phyloP scores from a whole-genome alignment of 164 flowering plant genomes.

The Annona cherimola region DNA sequence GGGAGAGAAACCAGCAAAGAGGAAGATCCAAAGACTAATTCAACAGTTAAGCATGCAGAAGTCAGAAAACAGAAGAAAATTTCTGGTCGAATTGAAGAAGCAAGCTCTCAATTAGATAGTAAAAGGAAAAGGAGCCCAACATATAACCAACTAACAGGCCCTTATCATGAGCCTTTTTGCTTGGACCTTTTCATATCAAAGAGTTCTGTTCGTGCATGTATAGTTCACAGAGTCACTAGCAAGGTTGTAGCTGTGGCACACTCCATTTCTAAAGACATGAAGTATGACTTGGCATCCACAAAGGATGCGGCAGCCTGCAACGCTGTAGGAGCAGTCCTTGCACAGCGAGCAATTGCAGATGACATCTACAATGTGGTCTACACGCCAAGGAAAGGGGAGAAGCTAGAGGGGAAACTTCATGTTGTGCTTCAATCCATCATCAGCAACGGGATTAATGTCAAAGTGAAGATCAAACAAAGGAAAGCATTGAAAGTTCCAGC shows the following conservation, averaged over 20 bases:
- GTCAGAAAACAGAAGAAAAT: conserved; percentile 10
- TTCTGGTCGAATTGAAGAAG: conserved; percentile 1
- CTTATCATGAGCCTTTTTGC: conserved; percentile 88
- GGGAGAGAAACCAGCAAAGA: conserved; percentile 24
- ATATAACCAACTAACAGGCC: conserved; percentile 72
- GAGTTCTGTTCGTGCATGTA: conserved; percentile 81
- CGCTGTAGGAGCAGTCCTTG: conserved; percentile 66
- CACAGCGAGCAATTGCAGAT: conserved; percentile 83
- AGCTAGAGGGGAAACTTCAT: conserved; percentile 73
- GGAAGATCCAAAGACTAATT: conserved; percentile 17
- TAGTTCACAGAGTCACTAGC: conserved; percentile 81
- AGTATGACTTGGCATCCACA: conserved; percentile 62
- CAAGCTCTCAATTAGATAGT: conserved; percentile 6
- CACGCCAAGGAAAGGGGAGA: conserved; percentile 85
- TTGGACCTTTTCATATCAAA: conserved; percentile 76
- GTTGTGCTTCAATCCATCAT: conserved; percentile 65
- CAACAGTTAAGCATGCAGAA: conserved; percentile 11
- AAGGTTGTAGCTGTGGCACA: conserved; percentile 91
- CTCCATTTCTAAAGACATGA: conserved; percentile 91
- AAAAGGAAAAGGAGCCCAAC: conserved; percentile 58
- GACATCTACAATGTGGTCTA: conserved; percentile 82
- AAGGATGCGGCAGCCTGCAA: conserved; percentile 57
- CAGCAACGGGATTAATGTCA: conserved; percentile 64
- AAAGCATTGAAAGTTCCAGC: conserved; percentile 22
- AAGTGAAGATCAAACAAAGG: conserved; percentile 74